Evolutionary conservation across 2,329 filamentous ascomycete species (phyloP), one percentile per base, ranked within the genome.

Genomic region (Colletotrichum scovillei): DNA sequence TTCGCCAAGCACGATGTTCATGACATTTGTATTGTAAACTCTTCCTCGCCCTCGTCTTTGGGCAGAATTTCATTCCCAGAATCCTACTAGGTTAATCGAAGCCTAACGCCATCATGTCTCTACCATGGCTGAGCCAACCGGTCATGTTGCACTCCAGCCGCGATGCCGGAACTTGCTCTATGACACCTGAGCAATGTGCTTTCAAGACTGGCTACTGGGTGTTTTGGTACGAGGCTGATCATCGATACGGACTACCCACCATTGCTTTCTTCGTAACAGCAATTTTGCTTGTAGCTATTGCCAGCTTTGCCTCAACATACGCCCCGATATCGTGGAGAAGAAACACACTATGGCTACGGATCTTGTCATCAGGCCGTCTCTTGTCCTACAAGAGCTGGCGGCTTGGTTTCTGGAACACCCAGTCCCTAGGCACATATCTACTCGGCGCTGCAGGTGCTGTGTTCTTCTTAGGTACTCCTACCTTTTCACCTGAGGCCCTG

Each of bases 241-340:
- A 87, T 74, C 84, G 86, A 46, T 91, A 86, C 75, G 86, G 85
- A 0, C 78, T 90, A 4, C 83, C 84, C 7, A 89, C 88, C 0
- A 79, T 89, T 3, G 88, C 87, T 57, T 88, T 90, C 75, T 86
- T 90, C 78, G 81, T 87, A 75, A 81, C 82, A 0, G 78, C 80
- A n/a, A 86, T 90, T 66, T 81, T 83, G 1, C 70, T 89, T 14
- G 90, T 88, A 74, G 78, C 84, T 28, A 78, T 89, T 22, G 79
- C 80, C 3, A 76, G 85, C 19, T 69, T 84, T 22, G 75, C 76
- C 14, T 78, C 85, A 6, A 77, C 83, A 16, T 87, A 88, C 75
- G 82, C 81, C 7, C 81, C 80, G 72, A 75, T 80, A 4, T 69
- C 74, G 3, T 28, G 86, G 22, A 19, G 55, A 16, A 42, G 66